Percentiles rank a stretch among this genome's conserved stretches.
These are phyloP conservation scores for Blepharisma stoltei DNA, from an alignment of 73 alveolate genomes.

Conservation along the genomic window DNA sequence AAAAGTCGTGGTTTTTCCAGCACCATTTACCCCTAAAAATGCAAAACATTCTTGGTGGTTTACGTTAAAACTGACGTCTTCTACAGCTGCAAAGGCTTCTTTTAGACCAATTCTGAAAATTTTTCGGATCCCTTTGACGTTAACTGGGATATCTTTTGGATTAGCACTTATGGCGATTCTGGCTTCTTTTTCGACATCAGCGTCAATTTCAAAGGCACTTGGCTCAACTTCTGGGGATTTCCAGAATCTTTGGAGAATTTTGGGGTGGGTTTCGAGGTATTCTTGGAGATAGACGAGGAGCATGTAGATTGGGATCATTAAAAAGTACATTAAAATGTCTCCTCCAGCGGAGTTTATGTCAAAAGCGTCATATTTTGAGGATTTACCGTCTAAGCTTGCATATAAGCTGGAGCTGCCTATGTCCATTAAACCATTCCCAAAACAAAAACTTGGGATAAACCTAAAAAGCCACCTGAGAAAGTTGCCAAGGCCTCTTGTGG, in stretches of 20 bases:
- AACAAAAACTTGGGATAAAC: conserved; percentile 86
- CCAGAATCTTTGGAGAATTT: conserved; percentile 30
- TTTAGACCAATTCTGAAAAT: conserved; percentile 29
- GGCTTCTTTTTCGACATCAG: conserved; percentile 52
- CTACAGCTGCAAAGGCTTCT: conserved; percentile 75
- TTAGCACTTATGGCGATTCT: conserved; percentile 31
- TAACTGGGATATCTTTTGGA: conserved; percentile 51
- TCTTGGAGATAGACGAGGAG: conserved; percentile 44
- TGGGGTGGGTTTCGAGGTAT: conserved; percentile 38
- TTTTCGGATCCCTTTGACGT: conserved; percentile 62
- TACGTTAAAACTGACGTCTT: conserved; percentile 82
- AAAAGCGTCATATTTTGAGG: conserved; percentile 21
- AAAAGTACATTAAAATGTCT: conserved; percentile 32
- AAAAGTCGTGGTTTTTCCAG: conserved; percentile 98
- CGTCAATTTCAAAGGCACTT: conserved; percentile 32
- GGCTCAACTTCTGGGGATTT: conserved; percentile 28
- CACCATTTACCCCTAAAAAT: conserved; percentile 97
- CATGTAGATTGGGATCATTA: conserved; percentile 36
- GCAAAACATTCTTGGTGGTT: conserved; percentile 97
- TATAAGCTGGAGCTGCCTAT: conserved; percentile 43
- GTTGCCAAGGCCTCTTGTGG: conserved; percentile 58
- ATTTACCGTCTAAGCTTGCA: conserved; percentile 34
- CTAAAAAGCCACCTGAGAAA: conserved; percentile 73
- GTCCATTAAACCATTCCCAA: conserved; percentile 77
- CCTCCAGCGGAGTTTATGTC: conserved; percentile 51